These are phyloP conservation scores for Quercus lobata DNA, from an alignment of 331 rosid genomes.

Conservation along the genomic window DNA sequence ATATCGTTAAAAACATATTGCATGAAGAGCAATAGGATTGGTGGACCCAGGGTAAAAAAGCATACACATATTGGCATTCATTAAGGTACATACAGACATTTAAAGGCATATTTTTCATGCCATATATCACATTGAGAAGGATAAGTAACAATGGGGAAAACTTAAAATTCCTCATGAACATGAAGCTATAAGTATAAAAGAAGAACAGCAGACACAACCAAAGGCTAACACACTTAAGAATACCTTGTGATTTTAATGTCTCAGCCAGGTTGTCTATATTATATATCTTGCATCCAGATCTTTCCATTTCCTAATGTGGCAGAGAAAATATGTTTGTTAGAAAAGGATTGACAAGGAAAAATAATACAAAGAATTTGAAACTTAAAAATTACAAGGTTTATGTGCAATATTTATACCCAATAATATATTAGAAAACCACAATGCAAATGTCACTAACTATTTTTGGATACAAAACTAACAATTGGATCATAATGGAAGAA, in stretches of 20 bases:
- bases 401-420: not conserved
- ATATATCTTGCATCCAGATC: constrained; percentile 53
- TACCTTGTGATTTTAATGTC: constrained; percentile 79
- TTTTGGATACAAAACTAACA: constrained; percentile 3
- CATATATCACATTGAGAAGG: not conserved
- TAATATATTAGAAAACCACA: not conserved
- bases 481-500: not conserved
- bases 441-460: not conserved
- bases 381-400: not conserved
- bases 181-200: not conserved
- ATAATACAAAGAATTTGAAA: constrained; percentile 4
- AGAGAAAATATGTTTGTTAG: constrained; percentile 25
- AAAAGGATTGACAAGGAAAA: not conserved
- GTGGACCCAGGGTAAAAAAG: not conserved
- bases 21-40: not conserved
- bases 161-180: not conserved
- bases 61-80: not conserved
- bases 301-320: constrained; percentile 76
- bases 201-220: constrained; percentile 18
- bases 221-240: constrained; percentile 22
- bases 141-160: not conserved
- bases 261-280: constrained; percentile 66
- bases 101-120: not conserved
- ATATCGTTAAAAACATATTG: not conserved
- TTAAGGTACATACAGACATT: not conserved